Conservation (phyloP, 345 rosid genomes). For the Aethionema arabicum region DNA sequence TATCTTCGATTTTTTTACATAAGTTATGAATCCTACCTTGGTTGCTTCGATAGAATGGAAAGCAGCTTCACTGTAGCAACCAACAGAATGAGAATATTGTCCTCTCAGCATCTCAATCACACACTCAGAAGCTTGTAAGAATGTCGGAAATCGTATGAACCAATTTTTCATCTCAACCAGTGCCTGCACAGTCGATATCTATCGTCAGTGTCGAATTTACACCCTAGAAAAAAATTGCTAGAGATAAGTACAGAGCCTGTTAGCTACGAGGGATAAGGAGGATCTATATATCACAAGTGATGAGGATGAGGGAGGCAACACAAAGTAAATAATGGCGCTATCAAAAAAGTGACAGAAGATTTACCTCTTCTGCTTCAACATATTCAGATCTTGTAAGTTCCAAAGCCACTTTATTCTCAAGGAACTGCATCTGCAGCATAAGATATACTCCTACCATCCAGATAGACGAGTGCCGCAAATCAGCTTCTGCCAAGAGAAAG, state of each 20-base stretch:
- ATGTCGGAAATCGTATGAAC: conserved; percentile 87
- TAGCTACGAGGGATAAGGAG: no score
- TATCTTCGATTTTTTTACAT: background rate
- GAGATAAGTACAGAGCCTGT: conserved; percentile 2
- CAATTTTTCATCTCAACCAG: conserved; percentile 82
- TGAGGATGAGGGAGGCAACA: conserved; percentile 12
- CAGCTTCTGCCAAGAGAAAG: conserved; percentile 63
- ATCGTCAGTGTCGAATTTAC: background rate
- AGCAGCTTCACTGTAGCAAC: conserved; percentile 90
- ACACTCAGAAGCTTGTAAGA: conserved; percentile 89
- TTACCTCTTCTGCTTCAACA: conserved; percentile 88
- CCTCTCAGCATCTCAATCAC: conserved; percentile 97
- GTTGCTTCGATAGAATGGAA: conserved; percentile 91
- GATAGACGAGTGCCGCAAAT: conserved; percentile 84
- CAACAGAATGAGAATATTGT: conserved; percentile 94
- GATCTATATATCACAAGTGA: no score
- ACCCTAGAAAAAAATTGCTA: conserved; percentile 3
- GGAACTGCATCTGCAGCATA: conserved; percentile 91
- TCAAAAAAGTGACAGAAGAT: conserved; percentile 20
- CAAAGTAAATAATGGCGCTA: background rate
- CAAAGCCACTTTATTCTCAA: conserved; percentile 92
- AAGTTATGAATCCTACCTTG: conserved; percentile 48
- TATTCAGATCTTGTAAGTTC: conserved; percentile 97
- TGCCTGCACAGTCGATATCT: conserved; percentile 54
- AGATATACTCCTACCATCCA: conserved; percentile 97